Conservation (phyloP, 164 flowering plant genomes). For the Nymphaea thermarum region DNA sequence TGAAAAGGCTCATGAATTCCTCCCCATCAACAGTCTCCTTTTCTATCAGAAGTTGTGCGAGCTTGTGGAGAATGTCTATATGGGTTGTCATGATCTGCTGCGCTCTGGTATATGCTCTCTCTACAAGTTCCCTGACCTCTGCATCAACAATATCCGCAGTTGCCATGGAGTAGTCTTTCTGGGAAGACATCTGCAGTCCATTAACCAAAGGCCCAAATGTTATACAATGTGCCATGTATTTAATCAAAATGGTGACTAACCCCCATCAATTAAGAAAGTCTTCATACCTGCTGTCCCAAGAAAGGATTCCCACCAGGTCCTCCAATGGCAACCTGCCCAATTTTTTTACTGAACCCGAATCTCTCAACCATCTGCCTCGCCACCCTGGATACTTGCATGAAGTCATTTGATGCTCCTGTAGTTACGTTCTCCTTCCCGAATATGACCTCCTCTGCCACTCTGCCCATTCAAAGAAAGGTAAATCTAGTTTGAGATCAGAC, state of each 20-base stretch:
- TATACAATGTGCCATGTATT: background rate
- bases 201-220: background rate
- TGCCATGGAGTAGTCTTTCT: constrained; percentile 97
- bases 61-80: constrained; percentile 88
- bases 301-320: constrained; percentile 94
- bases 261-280: background rate
- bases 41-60: constrained; percentile 86
- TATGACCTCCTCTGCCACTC: constrained; percentile 75
- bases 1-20: constrained; percentile 96
- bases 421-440: constrained; percentile 86
- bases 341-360: constrained; percentile 96
- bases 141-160: constrained; percentile 95
- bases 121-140: constrained; percentile 89
- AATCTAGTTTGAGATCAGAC: too few relatives aligned
- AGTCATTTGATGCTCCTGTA: constrained; percentile 95
- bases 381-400: constrained; percentile 93
- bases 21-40: constrained; percentile 96
- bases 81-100: constrained; percentile 65
- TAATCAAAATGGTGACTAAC: background rate
- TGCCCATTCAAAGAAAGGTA: background rate
- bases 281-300: constrained; percentile 79
- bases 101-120: constrained; percentile 70
- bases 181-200: constrained; percentile 74
- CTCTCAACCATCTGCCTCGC: constrained; percentile 98
- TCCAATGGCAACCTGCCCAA: constrained; percentile 96